Conservation (phyloP, 2,329 filamentous ascomycete species). For the Fusarium nematophilum region DNA sequence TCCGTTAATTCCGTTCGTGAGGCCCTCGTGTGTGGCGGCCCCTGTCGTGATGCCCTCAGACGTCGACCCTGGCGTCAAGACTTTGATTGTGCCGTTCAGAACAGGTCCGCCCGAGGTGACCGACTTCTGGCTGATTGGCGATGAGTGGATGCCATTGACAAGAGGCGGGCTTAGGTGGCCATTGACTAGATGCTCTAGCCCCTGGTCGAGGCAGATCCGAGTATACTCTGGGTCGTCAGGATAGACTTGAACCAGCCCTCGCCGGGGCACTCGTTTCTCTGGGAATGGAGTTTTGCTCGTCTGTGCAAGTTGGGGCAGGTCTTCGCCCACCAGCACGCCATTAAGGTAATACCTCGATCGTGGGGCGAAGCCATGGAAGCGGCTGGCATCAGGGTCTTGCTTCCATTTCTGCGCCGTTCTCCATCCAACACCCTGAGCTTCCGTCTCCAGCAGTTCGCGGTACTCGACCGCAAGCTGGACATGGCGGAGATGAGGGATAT, state of each 20-base stretch:
- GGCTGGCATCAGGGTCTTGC: slow-evolving; percentile 65
- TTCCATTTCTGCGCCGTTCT: slow-evolving; percentile 66
- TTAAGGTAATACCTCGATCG: slow-evolving; percentile 69
- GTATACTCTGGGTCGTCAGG: slow-evolving; percentile 69
- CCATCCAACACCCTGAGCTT: slow-evolving; percentile 57
- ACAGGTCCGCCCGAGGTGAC: slow-evolving; percentile 36
- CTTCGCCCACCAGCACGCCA: slow-evolving; percentile 64
- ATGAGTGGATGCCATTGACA: slow-evolving; percentile 61
- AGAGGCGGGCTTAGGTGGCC: slow-evolving; percentile 57
- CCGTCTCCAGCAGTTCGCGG: slow-evolving; percentile 66
- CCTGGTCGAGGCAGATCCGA: slow-evolving; percentile 66
- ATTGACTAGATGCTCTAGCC: slow-evolving; percentile 64
- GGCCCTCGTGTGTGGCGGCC: slow-evolving; percentile 36
- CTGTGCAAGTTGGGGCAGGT: slow-evolving; percentile 57
- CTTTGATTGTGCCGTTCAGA: slow-evolving; percentile 48
- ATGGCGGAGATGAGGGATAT: slow-evolving; percentile 67
- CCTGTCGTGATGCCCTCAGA: slow-evolving; percentile 27
- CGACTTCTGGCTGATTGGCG: slow-evolving; percentile 55
- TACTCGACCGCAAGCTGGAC: slow-evolving; percentile 69
- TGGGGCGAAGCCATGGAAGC: slow-evolving; percentile 66
- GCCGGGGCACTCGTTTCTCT: slow-evolving; percentile 65
- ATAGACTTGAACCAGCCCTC: slow-evolving; percentile 63
- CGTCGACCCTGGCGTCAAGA: slow-evolving; percentile 29
- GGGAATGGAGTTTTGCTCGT: slow-evolving; percentile 66
- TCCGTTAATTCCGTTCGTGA: slow-evolving; percentile 48